Base-by-base conservation (phyloP, 1,284 basidiomycete genomes). In the Cystobasidium sp. region DNA sequence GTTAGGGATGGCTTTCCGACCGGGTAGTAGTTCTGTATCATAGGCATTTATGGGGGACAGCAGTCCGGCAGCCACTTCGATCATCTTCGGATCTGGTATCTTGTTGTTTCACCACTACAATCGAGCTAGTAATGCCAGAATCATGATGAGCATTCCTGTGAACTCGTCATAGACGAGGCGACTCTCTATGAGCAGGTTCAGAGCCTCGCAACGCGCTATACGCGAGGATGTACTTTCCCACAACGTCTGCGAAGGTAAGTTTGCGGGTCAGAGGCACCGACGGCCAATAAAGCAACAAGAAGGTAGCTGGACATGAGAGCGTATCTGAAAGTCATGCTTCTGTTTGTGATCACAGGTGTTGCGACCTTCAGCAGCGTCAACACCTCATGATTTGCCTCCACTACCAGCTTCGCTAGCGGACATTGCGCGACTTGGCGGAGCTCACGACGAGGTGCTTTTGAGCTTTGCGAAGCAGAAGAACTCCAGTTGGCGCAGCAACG, bases 341-440 rank as follows among this genome's bases (percentile, higher is more conserved):
- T 55, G 46, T 12, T 18, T 44, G 10, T 18, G 18, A 20, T 52
- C 51, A 18, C 66, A 76, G 75, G n/a, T 67, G 6, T 65, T 76
- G n/a, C 39, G 62, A n/a, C 70, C 70, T 12, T 68, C 65, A 31
- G 55, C 71, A 10, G 75, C 70, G 12, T 74, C 64, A 9, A 67
- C 75, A 14, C 70, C 75, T 20, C 71, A 74, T 56, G 75, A 76
- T 37, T 20, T 59, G 55, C 69, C 69, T 16, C 75, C 71, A 14
- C 58, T 76, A 24, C 75, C 75, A 20, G 58, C 55, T 9, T 76
- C 75, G n/a, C 71, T 76, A 9, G 75, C 75, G 14, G 71, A 68
- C 37, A 68, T 76, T n/a, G 75, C 75, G 31, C 58, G 56, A 66
- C 51, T 76, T 12, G 75, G 75, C 8, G 75, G 75, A 20, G 75